phyloP scores from a whole-genome alignment of 768 basidiomycete genomes.

The Trametes coccinea region DNA sequence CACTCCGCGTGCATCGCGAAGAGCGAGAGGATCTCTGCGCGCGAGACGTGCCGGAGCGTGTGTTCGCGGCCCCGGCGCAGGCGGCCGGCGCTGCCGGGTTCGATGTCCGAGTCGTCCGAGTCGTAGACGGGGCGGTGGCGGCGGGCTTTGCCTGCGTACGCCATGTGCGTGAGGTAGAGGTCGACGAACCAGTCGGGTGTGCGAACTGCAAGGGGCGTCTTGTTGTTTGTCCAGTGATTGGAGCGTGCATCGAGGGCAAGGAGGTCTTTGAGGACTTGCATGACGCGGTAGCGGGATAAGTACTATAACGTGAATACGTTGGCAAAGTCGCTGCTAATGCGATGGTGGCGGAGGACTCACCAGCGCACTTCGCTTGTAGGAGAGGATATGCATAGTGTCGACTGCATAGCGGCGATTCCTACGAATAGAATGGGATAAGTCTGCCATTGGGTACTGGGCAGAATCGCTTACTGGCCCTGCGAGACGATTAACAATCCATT shows the following conservation, averaged over 20 bases:
- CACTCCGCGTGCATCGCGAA: conserved; percentile 61
- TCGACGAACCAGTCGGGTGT: conserved; percentile 53
- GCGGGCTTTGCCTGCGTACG: conserved; percentile 27
- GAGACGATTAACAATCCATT: conserved; percentile 36
- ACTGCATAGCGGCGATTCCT: conserved; percentile 49
- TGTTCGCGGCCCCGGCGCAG: conserved; percentile 35
- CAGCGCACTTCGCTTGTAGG: conserved; percentile 43
- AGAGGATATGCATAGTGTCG: conserved; percentile 45
- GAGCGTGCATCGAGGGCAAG: conserved; percentile 33
- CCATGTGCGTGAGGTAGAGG: conserved; percentile 39
- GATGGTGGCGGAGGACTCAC: not conserved
- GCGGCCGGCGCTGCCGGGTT: conserved; percentile 32
- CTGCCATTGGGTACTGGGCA: not conserved
- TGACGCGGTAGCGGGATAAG: conserved; percentile 50
- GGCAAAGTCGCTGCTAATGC: not conserved
- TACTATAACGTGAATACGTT: conserved; percentile 32
- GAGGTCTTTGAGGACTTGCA: conserved; percentile 50
- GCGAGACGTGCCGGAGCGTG: conserved; percentile 48
- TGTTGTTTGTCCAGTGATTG: conserved; percentile 3
- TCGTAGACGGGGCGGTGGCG: conserved; percentile 40
- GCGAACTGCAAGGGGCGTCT: conserved; percentile 37
- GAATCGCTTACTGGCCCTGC: conserved; percentile 32
- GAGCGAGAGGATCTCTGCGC: conserved; percentile 48
- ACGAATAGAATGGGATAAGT: not conserved
- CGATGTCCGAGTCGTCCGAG: conserved; percentile 28